Percentiles rank a stretch among this genome's conserved stretches.
phyloP scores from a whole-genome alignment of 2,329 filamentous ascomycete genomes.

The Furcasterigmium sp. region DNA sequence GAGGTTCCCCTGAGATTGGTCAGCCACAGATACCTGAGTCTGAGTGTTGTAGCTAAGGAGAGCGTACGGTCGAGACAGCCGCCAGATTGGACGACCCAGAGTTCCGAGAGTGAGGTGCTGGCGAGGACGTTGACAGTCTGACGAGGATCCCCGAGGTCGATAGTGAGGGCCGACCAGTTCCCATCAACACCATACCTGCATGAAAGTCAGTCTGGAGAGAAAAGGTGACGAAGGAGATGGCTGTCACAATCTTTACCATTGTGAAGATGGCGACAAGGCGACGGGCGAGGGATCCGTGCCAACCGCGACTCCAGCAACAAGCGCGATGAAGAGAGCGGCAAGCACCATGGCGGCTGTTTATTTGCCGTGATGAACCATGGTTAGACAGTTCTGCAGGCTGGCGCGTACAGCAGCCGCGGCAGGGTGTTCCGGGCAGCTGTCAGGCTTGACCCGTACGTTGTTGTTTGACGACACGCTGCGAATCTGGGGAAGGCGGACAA shows the following conservation, averaged over 20 bases:
- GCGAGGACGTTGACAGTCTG: slow-evolving; percentile 38
- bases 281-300: slow-evolving; percentile 9
- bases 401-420: too few relatives aligned
- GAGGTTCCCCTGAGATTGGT: slow-evolving; percentile 32
- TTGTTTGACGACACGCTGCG: too few relatives aligned
- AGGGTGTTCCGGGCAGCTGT: too few relatives aligned
- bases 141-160: slow-evolving; percentile 45
- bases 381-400: too few relatives aligned
- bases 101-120: slow-evolving; percentile 66
- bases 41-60: not conserved
- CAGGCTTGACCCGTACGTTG: too few relatives aligned
- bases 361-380: too few relatives aligned
- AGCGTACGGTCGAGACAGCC: slow-evolving; percentile 49
- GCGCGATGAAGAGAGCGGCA: slow-evolving; percentile 4
- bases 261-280: slow-evolving; percentile 8
- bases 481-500: too few relatives aligned
- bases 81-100: slow-evolving; percentile 59
- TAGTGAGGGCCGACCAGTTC: slow-evolving; percentile 64
- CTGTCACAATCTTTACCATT: slow-evolving; percentile 5
- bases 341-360: not conserved
- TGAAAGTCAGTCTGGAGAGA: not conserved
- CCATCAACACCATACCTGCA: slow-evolving; percentile 60
- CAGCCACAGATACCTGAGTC: slow-evolving; percentile 6
- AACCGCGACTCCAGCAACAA: slow-evolving; percentile 7
- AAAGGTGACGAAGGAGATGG: not conserved